Percentiles rank a stretch among this genome's conserved stretches.
phyloP scores from a whole-genome alignment of 2,329 filamentous ascomycete genomes.

The Aspergillus viridinutans region DNA sequence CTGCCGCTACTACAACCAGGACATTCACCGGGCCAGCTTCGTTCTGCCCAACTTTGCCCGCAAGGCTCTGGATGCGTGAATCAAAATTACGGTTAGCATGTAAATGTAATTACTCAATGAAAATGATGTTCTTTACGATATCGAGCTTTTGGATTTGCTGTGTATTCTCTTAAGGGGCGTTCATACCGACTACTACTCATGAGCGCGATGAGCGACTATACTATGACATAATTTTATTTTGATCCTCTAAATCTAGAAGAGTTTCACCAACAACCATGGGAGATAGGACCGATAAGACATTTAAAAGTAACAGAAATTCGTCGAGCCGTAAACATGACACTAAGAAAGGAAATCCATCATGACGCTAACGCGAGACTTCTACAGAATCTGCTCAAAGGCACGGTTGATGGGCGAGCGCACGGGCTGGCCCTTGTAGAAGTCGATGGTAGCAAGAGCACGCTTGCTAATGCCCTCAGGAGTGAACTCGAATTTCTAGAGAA shows the following conservation, averaged over 20 bases:
- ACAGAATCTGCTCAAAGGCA: constrained; percentile 96
- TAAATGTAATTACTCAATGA: not conserved
- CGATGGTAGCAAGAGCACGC: constrained; percentile 83
- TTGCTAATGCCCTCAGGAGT: constrained; percentile 95
- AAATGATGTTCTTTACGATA: constrained; percentile 9
- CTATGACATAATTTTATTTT: constrained; percentile 4
- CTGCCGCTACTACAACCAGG: constrained; percentile 95
- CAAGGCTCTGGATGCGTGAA: constrained; percentile 53
- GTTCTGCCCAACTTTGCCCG: constrained; percentile 89
- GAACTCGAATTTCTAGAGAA: constrained; percentile 89
- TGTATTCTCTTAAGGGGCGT: not conserved
- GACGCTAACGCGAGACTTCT: constrained; percentile 39
- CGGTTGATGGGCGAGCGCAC: constrained; percentile 94
- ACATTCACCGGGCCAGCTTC: constrained; percentile 94
- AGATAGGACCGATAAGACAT: constrained; percentile 4
- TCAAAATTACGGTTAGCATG: not conserved
- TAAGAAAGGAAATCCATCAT: constrained; percentile 11
- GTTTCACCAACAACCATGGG: not conserved
- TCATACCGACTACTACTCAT: not conserved
- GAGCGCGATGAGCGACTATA: not conserved
- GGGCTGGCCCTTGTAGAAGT: constrained; percentile 97
- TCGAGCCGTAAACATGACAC: constrained; percentile 19
- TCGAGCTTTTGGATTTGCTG: not conserved
- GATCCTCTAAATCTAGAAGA: constrained; percentile 18
- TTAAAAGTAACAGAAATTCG: constrained; percentile 17